Conservation (phyloP, 352 stramenopile species). For the Phytophthora rubi region DNA sequence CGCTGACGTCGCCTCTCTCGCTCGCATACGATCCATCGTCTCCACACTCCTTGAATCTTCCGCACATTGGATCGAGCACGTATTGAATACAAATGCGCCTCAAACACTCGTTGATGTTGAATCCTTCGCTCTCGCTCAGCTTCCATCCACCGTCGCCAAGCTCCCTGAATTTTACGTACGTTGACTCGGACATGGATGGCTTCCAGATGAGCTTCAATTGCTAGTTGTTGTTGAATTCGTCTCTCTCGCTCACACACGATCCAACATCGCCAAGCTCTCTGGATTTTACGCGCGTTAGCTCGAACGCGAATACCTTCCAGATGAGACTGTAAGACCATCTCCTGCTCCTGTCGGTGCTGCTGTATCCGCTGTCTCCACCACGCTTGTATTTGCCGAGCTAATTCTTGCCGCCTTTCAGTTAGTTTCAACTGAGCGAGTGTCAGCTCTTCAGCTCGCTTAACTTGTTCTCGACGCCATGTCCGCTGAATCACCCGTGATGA, state of each 20-base stretch:
- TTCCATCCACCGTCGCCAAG: not conserved
- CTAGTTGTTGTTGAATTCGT: conserved; percentile 2
- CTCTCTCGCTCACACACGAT: not conserved
- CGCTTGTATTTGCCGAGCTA: conserved; percentile 24
- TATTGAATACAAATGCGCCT: conserved; percentile 9
- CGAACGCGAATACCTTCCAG: conserved; percentile 9
- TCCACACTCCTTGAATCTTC: conserved; percentile 29
- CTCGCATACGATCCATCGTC: conserved; percentile 18
- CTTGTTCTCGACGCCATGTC: conserved; percentile 25
- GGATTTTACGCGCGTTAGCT: conserved; percentile 16
- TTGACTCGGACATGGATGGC: not conserved
- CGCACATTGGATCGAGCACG: not conserved
- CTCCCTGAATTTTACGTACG: not conserved
- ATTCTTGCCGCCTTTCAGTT: conserved; percentile 10
- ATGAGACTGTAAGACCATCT: conserved; percentile 5
- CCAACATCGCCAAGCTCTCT: conserved; percentile 9
- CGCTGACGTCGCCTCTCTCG: not conserved
- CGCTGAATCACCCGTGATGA: conserved; percentile 35
- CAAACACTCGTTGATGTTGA: conserved; percentile 4
- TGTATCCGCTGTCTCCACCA: conserved; percentile 28
- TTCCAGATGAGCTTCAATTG: conserved; percentile 3
- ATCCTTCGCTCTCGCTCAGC: not conserved
- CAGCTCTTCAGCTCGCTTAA: conserved; percentile 20
- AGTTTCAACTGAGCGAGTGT: conserved; percentile 14
- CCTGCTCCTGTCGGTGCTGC: conserved; percentile 20